Conservation (phyloP, 768 basidiomycete species). For the Rhizopogon rudus region DNA sequence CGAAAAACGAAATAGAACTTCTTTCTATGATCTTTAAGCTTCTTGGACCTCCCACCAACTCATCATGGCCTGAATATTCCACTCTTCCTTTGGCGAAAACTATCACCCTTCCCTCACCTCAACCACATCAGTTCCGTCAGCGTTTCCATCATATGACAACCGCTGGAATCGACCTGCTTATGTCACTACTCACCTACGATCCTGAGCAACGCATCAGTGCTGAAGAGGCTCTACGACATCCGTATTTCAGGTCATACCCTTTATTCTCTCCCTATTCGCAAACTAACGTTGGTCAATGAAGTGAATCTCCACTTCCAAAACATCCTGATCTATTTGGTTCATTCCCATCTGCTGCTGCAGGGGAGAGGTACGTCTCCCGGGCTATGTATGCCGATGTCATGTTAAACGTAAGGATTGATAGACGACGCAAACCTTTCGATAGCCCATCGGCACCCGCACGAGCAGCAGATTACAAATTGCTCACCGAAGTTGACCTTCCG, state of each 20-base stretch:
- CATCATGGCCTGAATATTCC: constrained; percentile 83
- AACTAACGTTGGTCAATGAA: constrained; percentile 23
- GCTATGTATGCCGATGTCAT: neutral
- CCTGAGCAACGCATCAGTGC: constrained; percentile 83
- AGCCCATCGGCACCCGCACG: constrained; percentile 80
- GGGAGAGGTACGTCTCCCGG: constrained; percentile 70
- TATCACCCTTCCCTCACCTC: constrained; percentile 68
- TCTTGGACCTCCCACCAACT: constrained; percentile 85
- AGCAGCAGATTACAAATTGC: constrained; percentile 59
- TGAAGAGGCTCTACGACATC: constrained; percentile 85
- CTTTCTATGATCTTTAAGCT: constrained; percentile 93
- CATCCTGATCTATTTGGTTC: constrained; percentile 94
- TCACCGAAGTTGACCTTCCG: constrained; percentile 57
- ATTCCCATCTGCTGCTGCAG: constrained; percentile 94
- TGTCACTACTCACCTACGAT: constrained; percentile 82
- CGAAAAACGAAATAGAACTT: constrained; percentile 92
- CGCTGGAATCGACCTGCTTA: constrained; percentile 81
- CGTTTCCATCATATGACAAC: constrained; percentile 83
- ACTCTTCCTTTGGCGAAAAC: constrained; percentile 78
- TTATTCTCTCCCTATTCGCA: neutral
- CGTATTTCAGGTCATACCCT: constrained; percentile 72
- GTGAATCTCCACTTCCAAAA: constrained; percentile 92
- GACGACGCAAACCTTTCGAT: constrained; percentile 72
- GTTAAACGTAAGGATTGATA: constrained; percentile 21
- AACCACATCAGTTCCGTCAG: constrained; percentile 72